Percentiles rank a stretch among this genome's conserved stretches.
phyloP scores from a whole-genome alignment of 768 basidiomycete species.

The Collybia mongolica region DNA sequence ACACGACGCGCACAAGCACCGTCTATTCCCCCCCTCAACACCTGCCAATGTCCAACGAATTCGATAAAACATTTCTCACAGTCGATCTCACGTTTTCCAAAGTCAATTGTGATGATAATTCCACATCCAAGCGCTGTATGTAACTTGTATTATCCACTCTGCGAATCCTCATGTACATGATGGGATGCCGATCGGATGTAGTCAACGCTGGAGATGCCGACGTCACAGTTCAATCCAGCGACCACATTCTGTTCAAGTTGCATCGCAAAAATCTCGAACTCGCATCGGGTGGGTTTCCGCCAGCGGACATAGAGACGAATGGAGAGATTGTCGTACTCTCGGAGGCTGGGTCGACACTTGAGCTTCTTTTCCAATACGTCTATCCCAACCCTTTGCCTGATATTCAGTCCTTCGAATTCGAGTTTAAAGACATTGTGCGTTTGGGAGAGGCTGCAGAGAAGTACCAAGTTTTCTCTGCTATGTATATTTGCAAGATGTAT shows the following conservation, averaged over 20 bases:
- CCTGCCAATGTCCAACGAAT: too few species aligned
- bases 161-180: too few species aligned
- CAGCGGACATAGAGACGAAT: neutral
- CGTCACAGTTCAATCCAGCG: constrained; percentile 10
- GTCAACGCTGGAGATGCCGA: constrained; percentile 9
- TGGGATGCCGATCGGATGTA: neutral
- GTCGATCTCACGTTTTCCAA: too few species aligned
- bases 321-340: constrained; percentile 6
- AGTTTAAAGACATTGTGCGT: neutral
- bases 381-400: constrained; percentile 9
- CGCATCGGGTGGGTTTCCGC: constrained; percentile 7
- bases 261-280: constrained; percentile 11
- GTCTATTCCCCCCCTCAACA: too few species aligned
- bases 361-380: constrained; percentile 11
- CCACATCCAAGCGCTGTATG: too few species aligned
- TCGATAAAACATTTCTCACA: too few species aligned
- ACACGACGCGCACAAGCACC: too few species aligned
- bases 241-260: constrained; percentile 9
- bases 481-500: neutral
- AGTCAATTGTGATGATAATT: too few species aligned
- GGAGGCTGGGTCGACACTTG: neutral
- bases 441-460: constrained; percentile 1
- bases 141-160: too few species aligned
- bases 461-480: constrained; percentile 1
- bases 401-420: neutral